phyloP scores from a whole-genome alignment of 2,329 filamentous ascomycete species.

The Aspergillus tamarii region DNA sequence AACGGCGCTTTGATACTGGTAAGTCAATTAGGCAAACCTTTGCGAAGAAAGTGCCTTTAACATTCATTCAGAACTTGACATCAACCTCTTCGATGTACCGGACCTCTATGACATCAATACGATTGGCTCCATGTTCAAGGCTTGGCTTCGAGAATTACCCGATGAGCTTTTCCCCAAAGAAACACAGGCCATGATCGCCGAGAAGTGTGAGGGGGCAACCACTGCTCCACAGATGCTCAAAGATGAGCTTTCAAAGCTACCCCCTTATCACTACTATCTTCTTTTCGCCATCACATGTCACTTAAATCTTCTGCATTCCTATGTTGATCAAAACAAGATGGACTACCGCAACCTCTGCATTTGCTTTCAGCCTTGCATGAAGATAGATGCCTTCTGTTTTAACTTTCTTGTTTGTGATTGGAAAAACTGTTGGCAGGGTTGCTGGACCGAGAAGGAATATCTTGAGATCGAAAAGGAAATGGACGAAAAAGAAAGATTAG shows the following conservation, averaged over 20 bases:
- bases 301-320: constrained; percentile 84
- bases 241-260: constrained; percentile 89
- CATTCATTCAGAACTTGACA: constrained; percentile 70
- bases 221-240: constrained; percentile 82
- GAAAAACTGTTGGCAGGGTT: constrained; percentile 96
- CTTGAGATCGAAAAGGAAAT: constrained; percentile 60
- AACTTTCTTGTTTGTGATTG: constrained; percentile 93
- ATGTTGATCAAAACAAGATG: constrained; percentile 97
- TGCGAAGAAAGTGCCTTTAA: constrained; percentile 6
- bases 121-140: constrained; percentile 93
- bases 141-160: constrained; percentile 91
- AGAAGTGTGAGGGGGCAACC: constrained; percentile 77
- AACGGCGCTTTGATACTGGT: constrained; percentile 87
- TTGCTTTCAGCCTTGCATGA: constrained; percentile 96
- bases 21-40: constrained; percentile 28
- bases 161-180: constrained; percentile 90
- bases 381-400: constrained; percentile 93
- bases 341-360: constrained; percentile 94
- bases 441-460: constrained; percentile 82
- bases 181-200: constrained; percentile 76
- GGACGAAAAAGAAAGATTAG: constrained; percentile 36
- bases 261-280: constrained; percentile 96
- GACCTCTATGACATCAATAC: constrained; percentile 96
- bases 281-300: constrained; percentile 97
- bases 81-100: constrained; percentile 84